Conservation (phyloP, 148 eudicot species). For the Cornus controversa region DNA sequence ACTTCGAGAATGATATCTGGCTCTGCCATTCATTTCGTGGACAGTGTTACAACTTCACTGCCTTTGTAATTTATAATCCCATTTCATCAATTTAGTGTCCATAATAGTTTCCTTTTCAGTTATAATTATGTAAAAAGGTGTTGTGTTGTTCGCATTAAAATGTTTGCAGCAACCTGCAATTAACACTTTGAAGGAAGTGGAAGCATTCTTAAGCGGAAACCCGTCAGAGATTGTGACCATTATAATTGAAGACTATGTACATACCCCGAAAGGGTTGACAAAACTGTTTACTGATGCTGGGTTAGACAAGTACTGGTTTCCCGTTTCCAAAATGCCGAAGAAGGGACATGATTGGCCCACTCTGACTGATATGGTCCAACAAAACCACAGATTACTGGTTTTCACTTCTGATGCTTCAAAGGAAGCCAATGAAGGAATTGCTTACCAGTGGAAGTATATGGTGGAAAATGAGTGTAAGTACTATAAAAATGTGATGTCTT, state of each 20-base stretch:
- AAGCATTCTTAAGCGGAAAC: slow-evolving; percentile 74
- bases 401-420: slow-evolving; percentile 95
- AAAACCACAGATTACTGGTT: slow-evolving; percentile 80
- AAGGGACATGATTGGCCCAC: slow-evolving; percentile 96
- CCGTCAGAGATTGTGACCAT: slow-evolving; percentile 89
- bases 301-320: slow-evolving; percentile 86
- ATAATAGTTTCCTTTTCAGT: background rate
- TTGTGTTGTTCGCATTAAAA: background rate
- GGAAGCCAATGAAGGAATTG: slow-evolving; percentile 89
- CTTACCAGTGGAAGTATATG: slow-evolving; percentile 98
- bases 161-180: slow-evolving; percentile 73
- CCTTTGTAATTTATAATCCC: slow-evolving; percentile 63
- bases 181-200: slow-evolving; percentile 85
- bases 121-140: background rate
- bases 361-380: slow-evolving; percentile 70
- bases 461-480: slow-evolving; percentile 87
- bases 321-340: slow-evolving; percentile 86
- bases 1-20: slow-evolving; percentile 89
- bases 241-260: slow-evolving; percentile 99
- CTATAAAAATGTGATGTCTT: background rate
- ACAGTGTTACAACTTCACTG: slow-evolving; percentile 89
- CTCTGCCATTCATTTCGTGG: slow-evolving; percentile 92
- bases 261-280: slow-evolving; percentile 83
- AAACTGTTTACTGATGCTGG: slow-evolving; percentile 75
- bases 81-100: background rate